Conservation (phyloP, 1,284 basidiomycete genomes). For the Leccinum holopus region DNA sequence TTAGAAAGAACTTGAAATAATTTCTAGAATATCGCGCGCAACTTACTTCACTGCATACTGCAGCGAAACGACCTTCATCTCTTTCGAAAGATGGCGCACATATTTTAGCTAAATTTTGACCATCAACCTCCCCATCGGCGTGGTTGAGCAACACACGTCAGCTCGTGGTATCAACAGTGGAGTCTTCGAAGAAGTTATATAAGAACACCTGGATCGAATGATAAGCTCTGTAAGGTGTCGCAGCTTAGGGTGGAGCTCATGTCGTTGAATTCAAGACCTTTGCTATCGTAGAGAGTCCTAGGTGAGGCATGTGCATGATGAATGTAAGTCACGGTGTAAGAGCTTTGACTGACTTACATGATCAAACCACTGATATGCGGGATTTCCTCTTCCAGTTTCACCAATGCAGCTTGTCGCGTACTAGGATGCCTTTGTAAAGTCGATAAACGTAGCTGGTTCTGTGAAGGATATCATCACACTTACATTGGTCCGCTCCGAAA, state of each 20-base stretch:
- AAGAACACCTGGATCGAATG: constrained; percentile 53
- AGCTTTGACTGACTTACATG: constrained; percentile 43
- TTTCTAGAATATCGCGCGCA: background rate
- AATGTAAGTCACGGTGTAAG: background rate
- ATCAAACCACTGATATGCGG: constrained; percentile 61
- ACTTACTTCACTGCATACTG: constrained; percentile 57
- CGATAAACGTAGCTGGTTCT: background rate
- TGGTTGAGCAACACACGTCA: constrained; percentile 62
- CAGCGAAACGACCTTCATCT: constrained; percentile 52
- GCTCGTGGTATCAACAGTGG: constrained; percentile 45
- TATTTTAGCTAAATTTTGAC: constrained; percentile 14
- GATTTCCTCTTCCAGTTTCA: constrained; percentile 50
- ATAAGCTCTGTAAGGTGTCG: constrained; percentile 1
- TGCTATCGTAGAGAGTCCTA: constrained; percentile 73
- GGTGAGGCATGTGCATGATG: background rate
- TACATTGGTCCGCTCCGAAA: constrained; percentile 70
- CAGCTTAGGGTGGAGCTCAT: constrained; percentile 35
- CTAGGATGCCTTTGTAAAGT: constrained; percentile 56
- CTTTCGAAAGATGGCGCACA: constrained; percentile 47
- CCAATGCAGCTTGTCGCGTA: constrained; percentile 56
- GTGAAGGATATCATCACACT: constrained; percentile 9
- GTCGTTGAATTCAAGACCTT: constrained; percentile 74
- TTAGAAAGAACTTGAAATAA: background rate
- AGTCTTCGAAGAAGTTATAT: constrained; percentile 72
- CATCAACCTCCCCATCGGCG: constrained; percentile 26